Evolutionary conservation across 2,329 filamentous ascomycete genomes (phyloP).

Genomic region (Helminthosporium solani): DNA sequence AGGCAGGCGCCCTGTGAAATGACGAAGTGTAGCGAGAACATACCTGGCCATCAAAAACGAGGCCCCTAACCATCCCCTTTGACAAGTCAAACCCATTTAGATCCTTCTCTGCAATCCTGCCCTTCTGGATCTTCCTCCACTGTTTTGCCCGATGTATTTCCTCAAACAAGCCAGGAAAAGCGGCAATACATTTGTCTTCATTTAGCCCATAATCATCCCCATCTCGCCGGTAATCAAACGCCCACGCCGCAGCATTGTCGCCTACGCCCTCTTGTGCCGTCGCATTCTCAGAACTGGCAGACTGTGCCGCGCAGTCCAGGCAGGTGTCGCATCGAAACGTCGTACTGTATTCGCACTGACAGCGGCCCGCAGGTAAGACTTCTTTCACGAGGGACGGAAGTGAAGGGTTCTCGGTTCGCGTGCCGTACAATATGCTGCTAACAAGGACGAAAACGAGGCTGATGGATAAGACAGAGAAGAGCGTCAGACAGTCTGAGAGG

Average conservation of each 20-base stretch:
- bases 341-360: conserved; percentile 35
- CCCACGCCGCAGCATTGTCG: too few relatives aligned
- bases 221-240: conserved; percentile 32
- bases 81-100: conserved; percentile 29
- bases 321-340: conserved; percentile 35
- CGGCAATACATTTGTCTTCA: conserved; percentile 32
- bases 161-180: conserved; percentile 35
- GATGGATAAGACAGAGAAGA: conserved; percentile 31
- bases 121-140: conserved; percentile 17
- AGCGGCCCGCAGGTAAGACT: conserved; percentile 35
- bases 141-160: conserved; percentile 32
- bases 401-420: conserved; percentile 29
- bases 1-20: background rate
- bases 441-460: conserved; percentile 33
- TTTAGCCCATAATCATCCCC: conserved; percentile 32
- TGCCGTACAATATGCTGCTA: conserved; percentile 37
- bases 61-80: conserved; percentile 37
- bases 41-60: conserved; percentile 36
- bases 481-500: conserved; percentile 25
- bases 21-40: conserved; percentile 1
- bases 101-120: conserved; percentile 29
- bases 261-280: conserved; percentile 20
- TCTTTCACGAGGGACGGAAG: conserved; percentile 34
- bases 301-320: conserved; percentile 32
- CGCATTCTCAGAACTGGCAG: conserved; percentile 20